Conservation (phyloP, 192 early-diverging fungal species). For the Coemansia furcata region DNA sequence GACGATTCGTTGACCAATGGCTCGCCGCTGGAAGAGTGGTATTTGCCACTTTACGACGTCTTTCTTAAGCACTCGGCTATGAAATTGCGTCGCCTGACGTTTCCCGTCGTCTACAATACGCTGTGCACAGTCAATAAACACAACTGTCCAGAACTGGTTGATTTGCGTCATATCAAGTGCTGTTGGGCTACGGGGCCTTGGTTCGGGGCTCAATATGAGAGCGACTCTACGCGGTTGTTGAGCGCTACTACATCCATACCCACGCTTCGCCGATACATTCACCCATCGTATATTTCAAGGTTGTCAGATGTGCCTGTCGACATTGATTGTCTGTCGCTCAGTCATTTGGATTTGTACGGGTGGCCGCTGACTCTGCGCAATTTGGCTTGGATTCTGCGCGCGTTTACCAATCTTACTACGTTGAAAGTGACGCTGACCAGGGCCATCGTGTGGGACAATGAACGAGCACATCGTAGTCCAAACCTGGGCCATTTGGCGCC, state of each 20-base stretch:
- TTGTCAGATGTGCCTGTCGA: constrained; percentile 24
- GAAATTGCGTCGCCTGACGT: constrained; percentile 27
- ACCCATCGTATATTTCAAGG: constrained; percentile 44
- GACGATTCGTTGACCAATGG: constrained; percentile 33
- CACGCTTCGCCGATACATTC: constrained; percentile 30
- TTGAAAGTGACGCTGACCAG: constrained; percentile 23
- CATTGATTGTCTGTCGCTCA: constrained; percentile 13
- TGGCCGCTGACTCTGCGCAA: constrained; percentile 42
- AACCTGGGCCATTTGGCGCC: neutral
- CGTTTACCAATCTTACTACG: constrained; percentile 10
- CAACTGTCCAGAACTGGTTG: constrained; percentile 38
- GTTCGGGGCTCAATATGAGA: constrained; percentile 13
- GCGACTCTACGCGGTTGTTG: constrained; percentile 47
- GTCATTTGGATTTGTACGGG: constrained; percentile 34
- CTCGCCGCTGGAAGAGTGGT: constrained; percentile 45
- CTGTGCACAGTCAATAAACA: constrained; percentile 18
- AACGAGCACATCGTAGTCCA: neutral
- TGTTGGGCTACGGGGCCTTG: constrained; percentile 48
- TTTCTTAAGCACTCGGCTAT: constrained; percentile 27
- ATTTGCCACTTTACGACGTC: constrained; percentile 42
- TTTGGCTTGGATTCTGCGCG: constrained; percentile 21
- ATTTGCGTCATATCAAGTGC: constrained; percentile 48
- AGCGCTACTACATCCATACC: constrained; percentile 30
- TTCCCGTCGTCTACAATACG: constrained; percentile 53
- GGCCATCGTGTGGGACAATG: neutral